A percentile compares a stretch with the other conserved stretches of the same genome.
Evolutionary conservation across 2,329 filamentous ascomycete genomes (phyloP).

Genomic region (Exophiala oligosperma): DNA sequence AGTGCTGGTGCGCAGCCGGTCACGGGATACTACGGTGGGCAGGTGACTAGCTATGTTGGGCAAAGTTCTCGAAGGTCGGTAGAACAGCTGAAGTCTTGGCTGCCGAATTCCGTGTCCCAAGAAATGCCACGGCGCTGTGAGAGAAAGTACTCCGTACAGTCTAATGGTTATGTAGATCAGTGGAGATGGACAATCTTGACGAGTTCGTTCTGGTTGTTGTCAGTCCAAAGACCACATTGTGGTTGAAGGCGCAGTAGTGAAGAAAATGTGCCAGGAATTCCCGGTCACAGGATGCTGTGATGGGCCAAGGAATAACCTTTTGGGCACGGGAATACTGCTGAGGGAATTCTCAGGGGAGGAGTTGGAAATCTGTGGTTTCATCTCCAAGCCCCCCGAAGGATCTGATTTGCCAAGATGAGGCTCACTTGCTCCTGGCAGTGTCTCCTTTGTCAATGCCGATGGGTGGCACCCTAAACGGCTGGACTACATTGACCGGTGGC

Average conservation of each 20-base stretch:
- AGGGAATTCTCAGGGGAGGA: background rate
- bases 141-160: background rate
- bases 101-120: background rate
- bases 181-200: background rate
- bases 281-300: background rate
- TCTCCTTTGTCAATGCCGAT: background rate
- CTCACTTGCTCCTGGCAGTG: conserved; percentile 9
- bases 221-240: background rate
- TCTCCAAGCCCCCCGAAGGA: background rate
- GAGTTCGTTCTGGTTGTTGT: background rate
- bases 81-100: background rate
- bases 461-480: background rate
- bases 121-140: background rate
- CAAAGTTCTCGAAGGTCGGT: conserved; percentile 1
- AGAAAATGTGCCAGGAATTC: background rate
- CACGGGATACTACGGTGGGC: background rate
- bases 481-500: conserved; percentile 1
- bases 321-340: background rate
- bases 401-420: conserved; percentile 10
- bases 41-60: background rate
- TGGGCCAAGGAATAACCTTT: background rate
- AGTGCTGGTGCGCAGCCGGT: background rate
- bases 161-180: background rate
- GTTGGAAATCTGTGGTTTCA: background rate
- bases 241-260: background rate